Evolutionary conservation across 495 filamentous ascomycete genomes (phyloP).

Genomic region (Apiosordaria backusii): DNA sequence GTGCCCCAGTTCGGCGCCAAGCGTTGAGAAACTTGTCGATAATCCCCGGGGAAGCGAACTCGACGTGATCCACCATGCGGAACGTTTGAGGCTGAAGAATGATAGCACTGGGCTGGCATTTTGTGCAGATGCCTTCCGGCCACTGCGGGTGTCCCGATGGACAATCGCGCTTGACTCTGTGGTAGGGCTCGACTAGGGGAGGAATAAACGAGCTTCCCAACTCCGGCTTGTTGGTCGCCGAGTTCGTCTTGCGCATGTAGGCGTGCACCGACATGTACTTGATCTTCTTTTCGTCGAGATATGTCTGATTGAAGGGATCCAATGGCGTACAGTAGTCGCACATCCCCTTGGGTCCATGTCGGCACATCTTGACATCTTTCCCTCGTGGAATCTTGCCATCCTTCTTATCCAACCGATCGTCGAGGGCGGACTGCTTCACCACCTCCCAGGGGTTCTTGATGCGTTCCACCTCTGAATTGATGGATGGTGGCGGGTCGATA

Average conservation of each 20-base stretch:
- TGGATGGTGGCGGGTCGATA: constrained; percentile 51
- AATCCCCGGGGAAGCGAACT: constrained; percentile 77
- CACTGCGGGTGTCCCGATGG: constrained; percentile 89
- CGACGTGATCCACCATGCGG: constrained; percentile 98
- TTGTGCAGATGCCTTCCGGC: constrained; percentile 98
- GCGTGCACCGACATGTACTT: constrained; percentile 97
- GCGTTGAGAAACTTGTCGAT: constrained; percentile 87
- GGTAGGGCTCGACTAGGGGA: constrained; percentile 89
- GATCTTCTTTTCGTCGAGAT: constrained; percentile 92
- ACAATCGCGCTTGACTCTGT: constrained; percentile 81
- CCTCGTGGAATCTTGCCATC: constrained; percentile 88
- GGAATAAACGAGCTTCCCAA: constrained; percentile 91
- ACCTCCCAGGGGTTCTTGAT: constrained; percentile 93
- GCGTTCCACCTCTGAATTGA: constrained; percentile 54
- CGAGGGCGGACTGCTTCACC: constrained; percentile 79
- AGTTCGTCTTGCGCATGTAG: constrained; percentile 89
- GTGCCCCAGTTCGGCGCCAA: constrained; percentile 75
- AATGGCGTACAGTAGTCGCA: constrained; percentile 99
- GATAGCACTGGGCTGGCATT: constrained; percentile 97
- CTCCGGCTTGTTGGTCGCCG: constrained; percentile 93
- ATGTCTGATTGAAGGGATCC: constrained; percentile 85
- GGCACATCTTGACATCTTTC: constrained; percentile 83
- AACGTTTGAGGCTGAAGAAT: constrained; percentile 89
- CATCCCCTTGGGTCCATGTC: constrained; percentile 94
- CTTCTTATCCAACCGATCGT: constrained; percentile 78